Percentiles rank a stretch among this genome's conserved stretches.
Evolutionary conservation across 176 grass and related monocot species (phyloP).

Genomic region (Microstegium vimineum): DNA sequence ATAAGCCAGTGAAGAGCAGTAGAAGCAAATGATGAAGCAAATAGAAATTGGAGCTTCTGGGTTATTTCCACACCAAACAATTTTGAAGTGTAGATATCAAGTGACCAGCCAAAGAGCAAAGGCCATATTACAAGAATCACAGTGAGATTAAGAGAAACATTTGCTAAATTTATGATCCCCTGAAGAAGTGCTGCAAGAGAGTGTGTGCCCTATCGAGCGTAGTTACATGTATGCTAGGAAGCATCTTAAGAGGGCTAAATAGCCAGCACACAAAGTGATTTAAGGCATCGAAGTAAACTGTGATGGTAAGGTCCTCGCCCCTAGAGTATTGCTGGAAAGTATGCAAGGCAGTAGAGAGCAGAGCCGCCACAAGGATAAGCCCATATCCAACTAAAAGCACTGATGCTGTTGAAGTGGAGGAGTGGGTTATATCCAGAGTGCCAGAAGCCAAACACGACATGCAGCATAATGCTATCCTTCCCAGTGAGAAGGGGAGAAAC

Average conservation of each 20-base stretch:
- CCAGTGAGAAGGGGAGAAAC: constrained; percentile 33
- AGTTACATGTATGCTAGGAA: constrained; percentile 27
- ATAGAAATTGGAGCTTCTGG: constrained; percentile 19
- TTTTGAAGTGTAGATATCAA: constrained; percentile 37
- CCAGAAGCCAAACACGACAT: not conserved
- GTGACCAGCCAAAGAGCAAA: constrained; percentile 25
- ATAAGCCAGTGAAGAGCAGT: constrained; percentile 34
- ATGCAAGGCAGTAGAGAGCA: constrained; percentile 1
- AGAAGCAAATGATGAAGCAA: constrained; percentile 31
- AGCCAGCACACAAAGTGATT: not conserved
- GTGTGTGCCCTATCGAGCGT: constrained; percentile 1
- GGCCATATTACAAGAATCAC: constrained; percentile 12
- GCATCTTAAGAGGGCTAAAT: constrained; percentile 10
- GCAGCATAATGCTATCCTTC: constrained; percentile 20
- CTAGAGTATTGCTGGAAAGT: constrained; percentile 7
- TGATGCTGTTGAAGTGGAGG: not conserved
- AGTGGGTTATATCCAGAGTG: not conserved
- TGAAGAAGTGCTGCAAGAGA: constrained; percentile 11
- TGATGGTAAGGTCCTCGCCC: constrained; percentile 5
- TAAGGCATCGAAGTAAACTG: constrained; percentile 6
- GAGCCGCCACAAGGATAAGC: not conserved
- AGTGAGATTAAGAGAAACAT: constrained; percentile 30
- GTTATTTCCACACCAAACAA: constrained; percentile 23
- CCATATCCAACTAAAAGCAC: constrained; percentile 31
- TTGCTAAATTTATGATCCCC: constrained; percentile 16